Percentiles rank a stretch among this genome's conserved stretches.
phyloP scores from a whole-genome alignment of 345 rosid species.

The Aquilaria malaccensis region DNA sequence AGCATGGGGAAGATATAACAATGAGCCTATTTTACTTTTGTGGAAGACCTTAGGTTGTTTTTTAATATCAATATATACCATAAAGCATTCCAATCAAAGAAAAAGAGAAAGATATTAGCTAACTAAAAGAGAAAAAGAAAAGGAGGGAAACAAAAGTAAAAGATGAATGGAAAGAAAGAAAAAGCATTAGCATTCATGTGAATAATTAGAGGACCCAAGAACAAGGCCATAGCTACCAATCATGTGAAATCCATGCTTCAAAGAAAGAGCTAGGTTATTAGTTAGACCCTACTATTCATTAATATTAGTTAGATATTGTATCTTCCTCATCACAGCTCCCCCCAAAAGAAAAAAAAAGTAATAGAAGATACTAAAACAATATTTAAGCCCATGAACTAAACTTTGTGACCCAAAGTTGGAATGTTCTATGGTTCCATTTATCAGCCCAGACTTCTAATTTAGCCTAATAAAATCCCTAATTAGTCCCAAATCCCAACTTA shows the following conservation, averaged over 20 bases:
- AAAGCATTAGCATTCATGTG: not conserved
- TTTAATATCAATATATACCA: not conserved
- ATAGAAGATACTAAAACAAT: not conserved
- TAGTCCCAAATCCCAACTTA: not conserved
- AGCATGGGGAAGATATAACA: constrained; percentile 20
- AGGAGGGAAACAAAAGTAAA: not conserved
- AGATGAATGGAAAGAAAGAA: not conserved
- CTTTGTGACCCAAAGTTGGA: not conserved
- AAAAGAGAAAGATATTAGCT: not conserved
- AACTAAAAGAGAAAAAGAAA: not conserved
- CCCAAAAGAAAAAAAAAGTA: too few relatives aligned
- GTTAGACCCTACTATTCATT: too few relatives aligned
- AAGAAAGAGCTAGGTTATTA: too few relatives aligned
- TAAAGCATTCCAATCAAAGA: not conserved
- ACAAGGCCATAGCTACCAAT: not conserved
- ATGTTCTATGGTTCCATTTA: not conserved
- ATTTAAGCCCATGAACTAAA: not conserved
- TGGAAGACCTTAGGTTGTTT: not conserved
- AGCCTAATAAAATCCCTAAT: not conserved
- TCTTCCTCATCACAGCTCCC: not conserved
- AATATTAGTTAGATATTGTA: too few relatives aligned
- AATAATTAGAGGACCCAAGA: not conserved
- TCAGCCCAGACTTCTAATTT: not conserved
- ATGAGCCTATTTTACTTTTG: constrained; percentile 3
- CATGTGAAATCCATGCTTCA: constrained; percentile 9